Evolutionary conservation across 768 basidiomycete species (phyloP), one percentile per base, ranked within the genome.

Genomic region (Gelatoporia subvermispora): DNA sequence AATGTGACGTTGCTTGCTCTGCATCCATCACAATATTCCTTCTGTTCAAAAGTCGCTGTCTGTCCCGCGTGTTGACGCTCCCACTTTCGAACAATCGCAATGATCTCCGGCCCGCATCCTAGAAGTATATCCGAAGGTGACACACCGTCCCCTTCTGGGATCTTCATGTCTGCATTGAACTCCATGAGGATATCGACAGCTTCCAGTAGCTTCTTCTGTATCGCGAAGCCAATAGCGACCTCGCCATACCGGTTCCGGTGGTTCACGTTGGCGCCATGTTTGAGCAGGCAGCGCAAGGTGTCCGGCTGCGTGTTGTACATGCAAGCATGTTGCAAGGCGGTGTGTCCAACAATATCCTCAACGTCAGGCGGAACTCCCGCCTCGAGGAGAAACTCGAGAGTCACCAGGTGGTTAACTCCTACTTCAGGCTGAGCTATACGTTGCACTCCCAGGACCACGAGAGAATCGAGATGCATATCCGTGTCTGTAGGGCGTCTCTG

Each of bases 221-320:
- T 21, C 21, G 52, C 52, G 21, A 17, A 24, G 36, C 38, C 24
- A n/a, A 78, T 41, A 3, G 78, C 60, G 0, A 75, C 69, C 44
- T 69, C 69, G 1, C 78, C 78, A 46, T 73, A 77, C 13, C 71
- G 69, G 41, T 74, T 75, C 51, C 68, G 76, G 5, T 67, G 64
- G 53, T 82, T 71, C 8, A 73, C 68, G 49, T 79, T 67, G 3
- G 77, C 79, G 2, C 75, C 76, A 13, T 64, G 61, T 48, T 68
- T 60, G n/a, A 81, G 48, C 23, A 82, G 61, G 16, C 62, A 50
- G 13, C 68, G 68, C 0, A 65, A 59, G 17, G 77, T 56, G 15
- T 68, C 63, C 8, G 61, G 36, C 24, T 64, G 55, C 0, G 64
- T 59, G 2, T 41, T 18, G 0, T 63, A 60, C 3, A 67, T 67